These are phyloP conservation scores for Petrea volubilis DNA, from an alignment of 257 asterid genomes.

Conservation along the genomic window DNA sequence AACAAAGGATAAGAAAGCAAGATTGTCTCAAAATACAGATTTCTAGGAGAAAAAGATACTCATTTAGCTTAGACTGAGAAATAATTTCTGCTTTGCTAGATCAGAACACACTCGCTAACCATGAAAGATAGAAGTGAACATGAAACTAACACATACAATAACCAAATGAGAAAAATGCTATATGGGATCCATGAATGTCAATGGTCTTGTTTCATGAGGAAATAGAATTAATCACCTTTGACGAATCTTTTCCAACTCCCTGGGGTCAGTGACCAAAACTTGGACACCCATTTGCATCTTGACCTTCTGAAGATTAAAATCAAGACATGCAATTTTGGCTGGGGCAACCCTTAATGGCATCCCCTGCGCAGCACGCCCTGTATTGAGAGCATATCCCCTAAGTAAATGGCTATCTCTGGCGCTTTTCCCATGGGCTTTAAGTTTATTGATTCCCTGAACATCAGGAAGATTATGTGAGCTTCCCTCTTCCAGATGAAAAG, in stretches of 20 bases:
- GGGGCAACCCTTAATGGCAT: conserved; percentile 88
- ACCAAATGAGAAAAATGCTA: neutral
- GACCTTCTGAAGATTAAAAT: conserved; percentile 87
- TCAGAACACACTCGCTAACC: too few species aligned
- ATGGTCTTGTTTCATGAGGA: neutral
- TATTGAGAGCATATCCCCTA: conserved; percentile 88
- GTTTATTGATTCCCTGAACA: conserved; percentile 81
- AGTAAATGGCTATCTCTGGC: conserved; percentile 83
- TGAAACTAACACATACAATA: neutral
- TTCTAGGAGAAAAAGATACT: neutral
- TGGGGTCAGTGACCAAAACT: conserved; percentile 85
- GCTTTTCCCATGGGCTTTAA: conserved; percentile 94
- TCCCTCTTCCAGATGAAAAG: conserved; percentile 20
- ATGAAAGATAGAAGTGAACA: too few species aligned
- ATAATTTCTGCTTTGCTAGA: neutral
- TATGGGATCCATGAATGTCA: neutral
- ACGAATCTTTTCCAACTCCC: conserved; percentile 95
- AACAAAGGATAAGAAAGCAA: neutral
- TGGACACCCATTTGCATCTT: conserved; percentile 98
- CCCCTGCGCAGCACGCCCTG: conserved; percentile 95
- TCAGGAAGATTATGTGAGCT: conserved; percentile 21
- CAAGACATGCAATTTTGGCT: conserved; percentile 90
- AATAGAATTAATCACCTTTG: conserved; percentile 58
- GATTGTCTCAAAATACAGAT: too few species aligned
- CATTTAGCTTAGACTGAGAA: neutral